Evolutionary conservation across 1,139 yeast genomes (phyloP), one percentile per base, ranked within the genome.

Genomic region (Debaryomycetaceae sp.): DNA sequence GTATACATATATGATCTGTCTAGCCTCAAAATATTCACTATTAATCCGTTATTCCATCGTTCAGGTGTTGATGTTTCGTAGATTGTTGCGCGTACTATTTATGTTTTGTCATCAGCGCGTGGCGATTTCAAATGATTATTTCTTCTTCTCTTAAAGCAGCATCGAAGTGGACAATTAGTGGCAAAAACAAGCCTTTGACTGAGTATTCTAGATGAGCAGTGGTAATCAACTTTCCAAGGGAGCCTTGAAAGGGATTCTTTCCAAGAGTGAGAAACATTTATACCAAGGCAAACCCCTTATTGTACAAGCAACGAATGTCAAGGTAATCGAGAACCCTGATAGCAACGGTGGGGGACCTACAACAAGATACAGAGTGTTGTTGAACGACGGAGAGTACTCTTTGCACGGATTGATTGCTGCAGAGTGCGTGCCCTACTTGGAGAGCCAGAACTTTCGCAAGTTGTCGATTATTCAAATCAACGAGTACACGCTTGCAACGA

Each of bases 321-420:
- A 72, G 53, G 58, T 62, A 34, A 58, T 65, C 37, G 55, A 50
- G 41, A 55, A 49, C 33, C 48, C 50, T 33, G 73, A 70, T 9
- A 68, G 72, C 43, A 64, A 66, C 36, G 66, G 66, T 49, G 78
- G 72, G 17, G 60, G 63, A 17, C 79, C 80, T 36, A 57, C 65
- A 40, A 72, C 74, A 46, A 70, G 82, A 57, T 69, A 76, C 46
- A 70, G 87, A 52, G 67, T 81, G 39, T 68, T 85, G 66, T 62
- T 85, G 44, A 80, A 80, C 43, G 95, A 85, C 63, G 91, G 93
- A 24, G 66, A 65, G 20, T 81, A 75, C 59, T 70, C 76, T 37
- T 72, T 82, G 47, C 87, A 85, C 55, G 87, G 87, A 1, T 75
- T 85, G 42, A 72, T 85, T 53, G 84, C 84, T 55, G 83, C 84